A percentile compares a stretch with the other conserved stretches of the same genome.
These are phyloP conservation scores for Zymoseptoria brevis DNA, from an alignment of 2,329 filamentous ascomycete genomes.

Conservation along the genomic window DNA sequence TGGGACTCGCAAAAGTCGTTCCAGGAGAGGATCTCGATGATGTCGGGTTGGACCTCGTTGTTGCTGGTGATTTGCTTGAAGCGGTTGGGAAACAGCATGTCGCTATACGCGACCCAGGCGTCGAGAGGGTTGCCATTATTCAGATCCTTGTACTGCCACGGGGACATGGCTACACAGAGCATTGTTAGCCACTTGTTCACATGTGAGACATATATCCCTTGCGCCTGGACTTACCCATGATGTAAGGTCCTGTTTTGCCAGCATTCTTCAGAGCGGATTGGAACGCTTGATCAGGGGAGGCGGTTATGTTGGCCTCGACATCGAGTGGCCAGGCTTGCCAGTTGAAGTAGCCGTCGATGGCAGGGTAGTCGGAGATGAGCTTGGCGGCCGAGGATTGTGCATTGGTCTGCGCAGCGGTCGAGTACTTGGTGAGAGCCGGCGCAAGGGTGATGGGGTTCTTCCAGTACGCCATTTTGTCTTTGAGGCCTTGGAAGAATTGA, in stretches of 20 bases:
- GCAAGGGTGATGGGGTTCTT: conserved; percentile 28
- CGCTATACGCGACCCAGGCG: conserved; percentile 32
- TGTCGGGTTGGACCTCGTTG: conserved; percentile 29
- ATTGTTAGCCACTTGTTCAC: conserved; percentile 20
- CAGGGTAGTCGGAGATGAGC: conserved; percentile 27
- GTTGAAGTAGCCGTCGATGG: conserved; percentile 33
- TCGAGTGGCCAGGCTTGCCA: conserved; percentile 35
- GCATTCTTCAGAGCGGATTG: conserved; percentile 28
- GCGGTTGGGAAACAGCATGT: conserved; percentile 31
- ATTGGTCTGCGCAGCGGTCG: conserved; percentile 24
- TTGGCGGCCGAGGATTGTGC: conserved; percentile 18
- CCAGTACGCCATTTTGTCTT: conserved; percentile 25
- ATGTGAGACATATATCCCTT: conserved; percentile 9
- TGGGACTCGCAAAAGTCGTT: conserved; percentile 35
- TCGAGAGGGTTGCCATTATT: conserved; percentile 30
- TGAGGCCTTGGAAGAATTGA: conserved; percentile 30
- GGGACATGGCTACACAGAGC: conserved; percentile 28
- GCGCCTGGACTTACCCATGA: conserved; percentile 29
- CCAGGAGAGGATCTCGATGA: conserved; percentile 34
- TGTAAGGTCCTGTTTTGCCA: conserved; percentile 31
- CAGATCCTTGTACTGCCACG: conserved; percentile 35
- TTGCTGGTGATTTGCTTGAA: conserved; percentile 22
- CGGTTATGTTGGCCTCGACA: conserved; percentile 26
- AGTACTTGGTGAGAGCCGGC: conserved; percentile 29
- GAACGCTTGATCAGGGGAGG: conserved; percentile 29